Evolutionary conservation across 1,139 yeast species (phyloP), one percentile per base, ranked within the genome.

Genomic region (Sugiyamaella sp.): DNA sequence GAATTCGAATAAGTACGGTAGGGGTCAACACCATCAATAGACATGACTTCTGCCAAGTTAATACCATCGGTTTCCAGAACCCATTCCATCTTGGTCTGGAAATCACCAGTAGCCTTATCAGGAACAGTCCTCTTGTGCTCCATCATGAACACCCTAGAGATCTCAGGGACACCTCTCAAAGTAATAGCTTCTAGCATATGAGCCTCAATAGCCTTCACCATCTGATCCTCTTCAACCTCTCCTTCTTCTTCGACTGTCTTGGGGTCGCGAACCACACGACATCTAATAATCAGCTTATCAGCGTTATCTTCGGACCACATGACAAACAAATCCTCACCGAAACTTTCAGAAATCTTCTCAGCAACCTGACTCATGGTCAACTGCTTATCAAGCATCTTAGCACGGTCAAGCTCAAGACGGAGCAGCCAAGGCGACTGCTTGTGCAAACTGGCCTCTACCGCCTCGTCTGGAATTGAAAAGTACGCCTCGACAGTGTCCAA

Each of bases 301-400:
- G 98, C 97, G 66, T 95, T 91, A 78, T 95, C 99, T 78, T 95
- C 99, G 47, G 97, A 90, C 99, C 99, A 95, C 68, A 95, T 93
- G 50, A 95, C 97, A 67, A 91, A 93, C 74, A 93, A 77, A 74
- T 93, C 98, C 66, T 90, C 96, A 55, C 93, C 96, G 71, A 93
- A 95, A 62, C 89, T 87, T 67, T 87, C 93, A 58, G 93, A 86
- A 60, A 95, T 95, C 78, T 87, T 90, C 65, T 90, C 96, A 33
- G 99, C 98, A 55, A 95, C 99, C 76, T 93, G 97, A 59, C 96
- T 89, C 98, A 95, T 93, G 6, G 97, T 89, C 70, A 95, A 81
- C 72, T 93, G 97, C 74, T 93, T 91, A 76, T 95, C 99, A 66
- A 91, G 86, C 97, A 95, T 89, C 75, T 93, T 93, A 47, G 98